Base-by-base conservation (phyloP, 192 early-diverging fungal species). In the Linnemannia zychae region DNA sequence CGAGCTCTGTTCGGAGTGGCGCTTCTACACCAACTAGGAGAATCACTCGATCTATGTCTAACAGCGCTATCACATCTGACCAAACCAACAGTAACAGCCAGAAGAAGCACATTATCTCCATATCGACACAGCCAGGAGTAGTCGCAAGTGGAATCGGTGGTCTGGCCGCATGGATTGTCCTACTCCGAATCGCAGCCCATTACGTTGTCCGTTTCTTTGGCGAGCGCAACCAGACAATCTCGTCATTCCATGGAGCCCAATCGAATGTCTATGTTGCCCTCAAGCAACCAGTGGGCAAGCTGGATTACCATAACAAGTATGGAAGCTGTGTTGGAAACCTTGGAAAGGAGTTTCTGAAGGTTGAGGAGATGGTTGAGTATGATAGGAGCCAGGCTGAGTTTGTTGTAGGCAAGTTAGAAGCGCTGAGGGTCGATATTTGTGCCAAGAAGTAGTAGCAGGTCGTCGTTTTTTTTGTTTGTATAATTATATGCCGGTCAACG, bases 81-180 rank as follows among this genome's bases (percentile, higher is more conserved):
- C 0, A 24, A 2, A 47, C 67, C 16, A 50, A 47, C 44, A 33
- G 48, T 20, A 31, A 7, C 50, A 36, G 12, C 22, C 28, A 36
- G 13, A 71, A 69, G 77, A 78, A 69, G 37, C 67, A 85, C 33
- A 89, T 92, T 46, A 66, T 77, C 33, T 91, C 88, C 11, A 84
- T 90, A 46, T 78, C 82, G 17, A 92, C 92, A 24, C 87, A 89
- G 36, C 92, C 92, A 60, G 92, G 92, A 20, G 89, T 92, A 11
- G 92, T 91, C 4, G 90, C 90, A 4, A 90, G 84, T 50, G 86
- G 84, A 4, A 90, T 91, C 71, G 91, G 85, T 28, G 73, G 81
- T 24, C 69, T 91, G n/a, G 78, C 89, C 9, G 5, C 37, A 13
- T 90, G 87, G 88, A 86, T 91, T 12, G 74, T 73, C 0, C 72